A percentile compares a stretch with the other conserved stretches of the same genome.
Conservation (phyloP, 2,329 filamentous ascomycete genomes). For the Cyphellophora attinorum region DNA sequence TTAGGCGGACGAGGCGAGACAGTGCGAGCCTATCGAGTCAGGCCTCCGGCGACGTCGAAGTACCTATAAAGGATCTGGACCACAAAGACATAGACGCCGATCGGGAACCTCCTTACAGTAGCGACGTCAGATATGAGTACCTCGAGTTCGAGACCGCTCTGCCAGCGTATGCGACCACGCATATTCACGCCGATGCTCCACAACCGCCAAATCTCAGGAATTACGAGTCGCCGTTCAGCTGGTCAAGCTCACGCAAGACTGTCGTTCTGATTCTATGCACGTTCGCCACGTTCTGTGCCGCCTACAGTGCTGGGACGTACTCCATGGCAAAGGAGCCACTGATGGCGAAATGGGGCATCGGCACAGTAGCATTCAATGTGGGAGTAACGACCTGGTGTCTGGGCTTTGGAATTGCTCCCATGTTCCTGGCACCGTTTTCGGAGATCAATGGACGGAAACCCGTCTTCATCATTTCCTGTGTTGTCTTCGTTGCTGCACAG, state of each 20-base stretch:
- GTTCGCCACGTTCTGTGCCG: constrained; percentile 64
- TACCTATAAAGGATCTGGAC: too few relatives aligned
- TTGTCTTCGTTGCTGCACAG: constrained; percentile 58
- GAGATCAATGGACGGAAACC: constrained; percentile 82
- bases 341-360: constrained; percentile 54
- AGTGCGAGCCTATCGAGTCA: too few relatives aligned
- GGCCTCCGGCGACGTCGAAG: too few relatives aligned
- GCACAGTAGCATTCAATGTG: constrained; percentile 54
- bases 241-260: constrained; percentile 60
- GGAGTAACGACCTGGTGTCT: constrained; percentile 71
- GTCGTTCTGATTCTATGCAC: constrained; percentile 66
- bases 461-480: constrained; percentile 66
- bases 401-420: constrained; percentile 75
- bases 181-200: constrained; percentile 22
- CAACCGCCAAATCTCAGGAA: constrained; percentile 55
- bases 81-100: too few relatives aligned
- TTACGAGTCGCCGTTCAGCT: constrained; percentile 63
- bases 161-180: constrained; percentile 32
- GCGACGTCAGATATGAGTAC: constrained; percentile 45
- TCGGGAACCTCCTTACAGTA: too few relatives aligned
- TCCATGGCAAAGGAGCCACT: constrained; percentile 60
- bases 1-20: too few relatives aligned
- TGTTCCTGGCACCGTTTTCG: constrained; percentile 79
- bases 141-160: constrained; percentile 53
- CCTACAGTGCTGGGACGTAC: constrained; percentile 74